Evolutionary conservation across 805 yeast genomes (phyloP), one percentile per base, ranked within the genome.

Genomic region (Wickerhamiella occidentalis): DNA sequence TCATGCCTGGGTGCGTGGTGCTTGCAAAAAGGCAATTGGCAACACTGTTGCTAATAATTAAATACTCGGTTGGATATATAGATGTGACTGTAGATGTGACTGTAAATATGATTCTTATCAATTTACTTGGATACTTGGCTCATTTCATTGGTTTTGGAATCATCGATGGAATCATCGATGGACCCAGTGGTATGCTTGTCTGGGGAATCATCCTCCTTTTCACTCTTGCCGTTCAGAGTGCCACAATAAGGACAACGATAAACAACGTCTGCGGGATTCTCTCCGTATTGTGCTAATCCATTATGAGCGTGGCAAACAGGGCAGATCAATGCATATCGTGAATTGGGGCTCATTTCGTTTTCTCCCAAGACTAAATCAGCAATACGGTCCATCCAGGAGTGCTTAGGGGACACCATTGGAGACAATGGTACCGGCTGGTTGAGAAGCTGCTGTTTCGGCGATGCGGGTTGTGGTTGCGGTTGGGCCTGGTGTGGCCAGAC

Each of bases 231-330:
- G 25, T 58, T 56, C 30, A 64, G 6, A 2, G 50, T 33, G 1
- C 81, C 83, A 64, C 94, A 84, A 19, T 64, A 64, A 7, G 86
- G 83, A 65, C 95, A 85, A 1, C 68, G 59, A 57, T 80, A 85
- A 47, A 63, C 65, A 7, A 82, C 77, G 4, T 62, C 58, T 1
- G 56, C 58, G 0, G 90, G 81, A 2, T 61, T 52, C 52, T 72
- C 66, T 6, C 82, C 81, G 1, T 84, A 86, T 3, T 86, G 84
- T 0, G 94, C 94, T 41, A 85, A 69, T 1, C 95, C 95, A 59
- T 85, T 85, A 63, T 85, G 94, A 15, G 69, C 70, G 19, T 63
- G 67, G 59, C 95, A 85, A n/a, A 70, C 65, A 17, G 59, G 54
- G 61, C 95, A 85, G 13, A 85, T 81, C 55, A 85, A 69, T 0